Conservation (phyloP, 1,139 yeast genomes). For the Yamadazyma triangularis region DNA sequence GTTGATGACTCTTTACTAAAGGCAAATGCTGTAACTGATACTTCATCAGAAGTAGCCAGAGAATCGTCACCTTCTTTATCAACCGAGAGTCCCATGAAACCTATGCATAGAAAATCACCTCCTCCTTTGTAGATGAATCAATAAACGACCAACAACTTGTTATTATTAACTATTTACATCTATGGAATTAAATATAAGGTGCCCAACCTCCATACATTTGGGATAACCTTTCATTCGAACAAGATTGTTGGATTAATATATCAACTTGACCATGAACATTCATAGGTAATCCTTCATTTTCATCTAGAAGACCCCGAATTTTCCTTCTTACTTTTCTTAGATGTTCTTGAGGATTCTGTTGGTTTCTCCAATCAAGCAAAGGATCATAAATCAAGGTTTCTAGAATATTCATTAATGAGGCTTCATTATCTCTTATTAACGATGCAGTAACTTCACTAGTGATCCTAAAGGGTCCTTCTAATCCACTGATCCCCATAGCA, state of each 20-base stretch:
- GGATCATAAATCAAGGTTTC: constrained; percentile 95
- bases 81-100: constrained; percentile 1
- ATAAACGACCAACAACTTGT: too few species aligned
- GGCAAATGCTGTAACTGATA: not conserved
- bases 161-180: not conserved
- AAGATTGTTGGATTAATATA: constrained; percentile 79
- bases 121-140: constrained; percentile 9
- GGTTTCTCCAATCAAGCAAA: constrained; percentile 63
- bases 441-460: constrained; percentile 82
- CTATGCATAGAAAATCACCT: constrained; percentile 13
- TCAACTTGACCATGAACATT: constrained; percentile 94
- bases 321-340: constrained; percentile 71
- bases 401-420: constrained; percentile 83
- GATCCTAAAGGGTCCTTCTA: constrained; percentile 84
- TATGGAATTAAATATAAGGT: constrained; percentile 44
- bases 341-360: constrained; percentile 59
- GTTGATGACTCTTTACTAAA: not conserved
- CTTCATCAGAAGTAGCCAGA: not conserved
- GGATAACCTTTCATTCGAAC: constrained; percentile 63
- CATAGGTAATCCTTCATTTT: constrained; percentile 79
- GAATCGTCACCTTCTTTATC: not conserved
- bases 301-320: constrained; percentile 73
- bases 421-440: constrained; percentile 73
- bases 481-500: constrained; percentile 87
- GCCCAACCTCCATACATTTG: constrained; percentile 97